phyloP scores from a whole-genome alignment of 2,329 filamentous ascomycete species.

The Botrytis paeoniae region DNA sequence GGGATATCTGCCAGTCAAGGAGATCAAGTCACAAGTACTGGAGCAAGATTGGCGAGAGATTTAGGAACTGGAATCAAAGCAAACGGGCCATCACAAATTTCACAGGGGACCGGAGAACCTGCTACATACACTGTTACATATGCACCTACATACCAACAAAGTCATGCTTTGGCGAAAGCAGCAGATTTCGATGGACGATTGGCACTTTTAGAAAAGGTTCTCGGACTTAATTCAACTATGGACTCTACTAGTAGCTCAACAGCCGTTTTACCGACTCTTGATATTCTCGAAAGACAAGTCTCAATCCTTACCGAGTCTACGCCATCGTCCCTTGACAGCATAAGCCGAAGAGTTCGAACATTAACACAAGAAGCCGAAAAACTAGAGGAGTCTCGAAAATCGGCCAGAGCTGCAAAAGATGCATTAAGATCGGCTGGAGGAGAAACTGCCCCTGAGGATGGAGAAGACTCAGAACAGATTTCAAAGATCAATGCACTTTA shows the following conservation, averaged over 20 bases:
- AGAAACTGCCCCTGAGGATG: slow-evolving; percentile 44
- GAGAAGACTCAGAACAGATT: slow-evolving; percentile 64
- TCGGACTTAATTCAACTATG: slow-evolving; percentile 73
- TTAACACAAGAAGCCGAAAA: slow-evolving; percentile 70
- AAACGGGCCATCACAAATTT: slow-evolving; percentile 30
- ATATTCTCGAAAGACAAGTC: slow-evolving; percentile 77
- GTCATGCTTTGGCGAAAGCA: slow-evolving; percentile 71
- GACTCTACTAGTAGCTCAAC: slow-evolving; percentile 55
- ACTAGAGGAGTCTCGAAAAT: slow-evolving; percentile 62
- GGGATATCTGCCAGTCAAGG: slow-evolving; percentile 49
- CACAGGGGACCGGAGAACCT: slow-evolving; percentile 30
- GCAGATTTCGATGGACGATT: slow-evolving; percentile 86
- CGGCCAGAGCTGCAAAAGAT: slow-evolving; percentile 60
- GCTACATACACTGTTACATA: slow-evolving; percentile 65
- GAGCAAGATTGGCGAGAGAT: slow-evolving; percentile 34
- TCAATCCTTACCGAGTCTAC: slow-evolving; percentile 70
- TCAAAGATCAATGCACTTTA: slow-evolving; percentile 91
- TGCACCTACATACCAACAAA: slow-evolving; percentile 61
- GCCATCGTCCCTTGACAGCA: slow-evolving; percentile 68
- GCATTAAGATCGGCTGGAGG: slow-evolving; percentile 46
- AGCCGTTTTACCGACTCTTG: slow-evolving; percentile 79
- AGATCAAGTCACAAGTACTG: slow-evolving; percentile 21
- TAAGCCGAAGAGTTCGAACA: slow-evolving; percentile 67
- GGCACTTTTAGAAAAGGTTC: slow-evolving; percentile 70
- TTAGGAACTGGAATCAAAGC: slow-evolving; percentile 34